Percentiles rank a stretch among this genome's conserved stretches.
These are phyloP conservation scores for Coniochaeta prunicola DNA, from an alignment of 2,329 filamentous ascomycete species.

Conservation along the genomic window DNA sequence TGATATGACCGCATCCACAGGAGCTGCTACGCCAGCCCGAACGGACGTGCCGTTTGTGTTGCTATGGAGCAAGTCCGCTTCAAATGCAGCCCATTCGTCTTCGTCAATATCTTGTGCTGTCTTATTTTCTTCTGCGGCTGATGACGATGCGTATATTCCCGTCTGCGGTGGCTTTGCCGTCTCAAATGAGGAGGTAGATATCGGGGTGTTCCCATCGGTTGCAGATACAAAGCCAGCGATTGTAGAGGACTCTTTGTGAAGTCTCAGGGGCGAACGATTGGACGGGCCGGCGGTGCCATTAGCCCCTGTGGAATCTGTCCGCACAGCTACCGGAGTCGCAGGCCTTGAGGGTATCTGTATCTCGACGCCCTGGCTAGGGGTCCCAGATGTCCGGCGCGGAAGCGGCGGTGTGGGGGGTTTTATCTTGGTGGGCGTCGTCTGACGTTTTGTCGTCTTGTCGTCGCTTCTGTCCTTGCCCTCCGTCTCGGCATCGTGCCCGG, in stretches of 20 bases:
- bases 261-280: conserved; percentile 30
- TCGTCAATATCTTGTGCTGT: conserved; percentile 49
- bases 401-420: conserved; percentile 28
- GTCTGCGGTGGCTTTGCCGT: conserved; percentile 9
- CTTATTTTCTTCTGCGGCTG: conserved; percentile 4
- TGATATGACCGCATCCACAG: conserved; percentile 52
- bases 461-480: neutral
- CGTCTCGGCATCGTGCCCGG: neutral
- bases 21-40: neutral
- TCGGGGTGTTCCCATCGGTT: neutral
- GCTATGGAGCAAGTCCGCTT: conserved; percentile 49
- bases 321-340: conserved; percentile 46
- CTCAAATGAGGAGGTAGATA: conserved; percentile 6
- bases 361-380: conserved; percentile 49
- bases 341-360: conserved; percentile 58
- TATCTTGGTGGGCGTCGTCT: conserved; percentile 10
- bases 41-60: conserved; percentile 17
- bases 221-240: neutral
- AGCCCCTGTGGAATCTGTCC: conserved; percentile 5
- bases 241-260: conserved; percentile 13
- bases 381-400: conserved; percentile 40
- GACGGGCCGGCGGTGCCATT: conserved; percentile 6
- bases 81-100: conserved; percentile 79
- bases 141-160: conserved; percentile 4
- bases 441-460: conserved; percentile 3